phyloP scores from a whole-genome alignment of 495 filamentous ascomycete genomes.

The Achaetomiella virescens region DNA sequence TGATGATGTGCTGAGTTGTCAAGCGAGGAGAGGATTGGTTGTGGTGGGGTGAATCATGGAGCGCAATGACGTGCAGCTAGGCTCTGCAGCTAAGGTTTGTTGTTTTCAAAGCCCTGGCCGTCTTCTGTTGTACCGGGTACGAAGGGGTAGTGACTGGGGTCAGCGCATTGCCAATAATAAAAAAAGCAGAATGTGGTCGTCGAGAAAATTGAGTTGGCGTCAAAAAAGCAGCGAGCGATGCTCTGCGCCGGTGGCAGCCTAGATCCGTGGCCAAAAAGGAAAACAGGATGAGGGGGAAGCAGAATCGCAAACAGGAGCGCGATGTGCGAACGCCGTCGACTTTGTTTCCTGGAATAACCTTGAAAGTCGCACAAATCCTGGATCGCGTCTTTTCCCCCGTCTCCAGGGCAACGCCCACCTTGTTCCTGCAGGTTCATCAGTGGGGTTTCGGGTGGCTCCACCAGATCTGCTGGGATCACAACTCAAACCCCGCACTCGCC shows the following conservation, averaged over 20 bases:
- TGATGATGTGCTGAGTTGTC: conserved; percentile 12
- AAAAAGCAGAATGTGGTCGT: neutral
- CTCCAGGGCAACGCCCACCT: conserved; percentile 13
- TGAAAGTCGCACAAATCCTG: conserved; percentile 11
- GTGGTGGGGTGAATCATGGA: conserved; percentile 27
- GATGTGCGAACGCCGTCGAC: neutral
- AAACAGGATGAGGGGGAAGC: neutral
- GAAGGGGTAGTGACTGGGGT: neutral
- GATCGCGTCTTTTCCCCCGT: conserved; percentile 1
- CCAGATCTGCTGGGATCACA: conserved; percentile 6
- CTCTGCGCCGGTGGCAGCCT: neutral
- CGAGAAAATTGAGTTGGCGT: neutral
- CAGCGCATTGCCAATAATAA: conserved; percentile 12
- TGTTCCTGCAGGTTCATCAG: neutral
- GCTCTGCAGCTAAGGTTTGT: conserved; percentile 21
- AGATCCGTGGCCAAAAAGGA: neutral
- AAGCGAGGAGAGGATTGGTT: conserved; percentile 14
- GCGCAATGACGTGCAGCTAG: conserved; percentile 30
- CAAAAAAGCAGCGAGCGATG: neutral
- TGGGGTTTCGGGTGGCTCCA: conserved; percentile 8
- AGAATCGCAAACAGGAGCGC: neutral
- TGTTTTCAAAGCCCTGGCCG: conserved; percentile 9
- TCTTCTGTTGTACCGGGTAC: too few relatives aligned
- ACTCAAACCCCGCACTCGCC: neutral
- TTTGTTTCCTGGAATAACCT: conserved; percentile 15